Evolutionary conservation across 805 yeast species (phyloP).

Genomic region (Torulaspora delbrueckii): DNA sequence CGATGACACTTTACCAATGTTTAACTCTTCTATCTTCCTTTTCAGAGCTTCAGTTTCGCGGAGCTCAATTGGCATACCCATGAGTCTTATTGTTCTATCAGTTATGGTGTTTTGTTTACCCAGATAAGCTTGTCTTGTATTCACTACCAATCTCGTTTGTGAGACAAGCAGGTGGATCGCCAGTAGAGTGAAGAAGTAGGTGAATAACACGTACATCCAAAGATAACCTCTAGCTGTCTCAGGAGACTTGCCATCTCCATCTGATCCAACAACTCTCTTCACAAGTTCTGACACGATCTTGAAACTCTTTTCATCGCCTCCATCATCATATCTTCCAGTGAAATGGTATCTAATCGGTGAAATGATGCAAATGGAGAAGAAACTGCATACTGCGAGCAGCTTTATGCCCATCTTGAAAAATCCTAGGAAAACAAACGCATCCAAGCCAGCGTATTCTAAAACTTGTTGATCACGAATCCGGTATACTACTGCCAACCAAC

Average conservation of each 20-base stretch:
- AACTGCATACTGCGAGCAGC: conserved; percentile 55
- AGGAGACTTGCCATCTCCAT: conserved; percentile 29
- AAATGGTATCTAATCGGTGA: conserved; percentile 80
- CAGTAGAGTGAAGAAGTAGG: conserved; percentile 74
- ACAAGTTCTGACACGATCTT: conserved; percentile 1
- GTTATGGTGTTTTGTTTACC: conserved; percentile 87
- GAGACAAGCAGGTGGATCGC: conserved; percentile 56
- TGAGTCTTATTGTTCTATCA: conserved; percentile 80
- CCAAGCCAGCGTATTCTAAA: conserved; percentile 86
- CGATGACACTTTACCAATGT: conserved; percentile 73
- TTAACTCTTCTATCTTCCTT: conserved; percentile 69
- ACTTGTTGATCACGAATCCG: conserved; percentile 68
- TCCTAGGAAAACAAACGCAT: conserved; percentile 86
- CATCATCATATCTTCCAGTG: conserved; percentile 74
- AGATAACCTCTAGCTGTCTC: conserved; percentile 50
- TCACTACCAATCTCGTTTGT: conserved; percentile 69
- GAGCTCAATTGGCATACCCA: conserved; percentile 83
- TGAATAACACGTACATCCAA: conserved; percentile 85
- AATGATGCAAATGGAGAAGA: conserved; percentile 68
- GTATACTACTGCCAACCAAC: conserved; percentile 73
- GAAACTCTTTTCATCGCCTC: conserved; percentile 36
- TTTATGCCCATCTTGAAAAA: conserved; percentile 86
- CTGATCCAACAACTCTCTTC: conserved; percentile 17
- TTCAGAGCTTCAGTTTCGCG: conserved; percentile 67
- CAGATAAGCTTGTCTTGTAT: conserved; percentile 71